Percentiles rank a stretch among this genome's conserved stretches.
These are phyloP conservation scores for Beauveria medogensis DNA, from an alignment of 2,329 filamentous ascomycete genomes.

Conservation along the genomic window DNA sequence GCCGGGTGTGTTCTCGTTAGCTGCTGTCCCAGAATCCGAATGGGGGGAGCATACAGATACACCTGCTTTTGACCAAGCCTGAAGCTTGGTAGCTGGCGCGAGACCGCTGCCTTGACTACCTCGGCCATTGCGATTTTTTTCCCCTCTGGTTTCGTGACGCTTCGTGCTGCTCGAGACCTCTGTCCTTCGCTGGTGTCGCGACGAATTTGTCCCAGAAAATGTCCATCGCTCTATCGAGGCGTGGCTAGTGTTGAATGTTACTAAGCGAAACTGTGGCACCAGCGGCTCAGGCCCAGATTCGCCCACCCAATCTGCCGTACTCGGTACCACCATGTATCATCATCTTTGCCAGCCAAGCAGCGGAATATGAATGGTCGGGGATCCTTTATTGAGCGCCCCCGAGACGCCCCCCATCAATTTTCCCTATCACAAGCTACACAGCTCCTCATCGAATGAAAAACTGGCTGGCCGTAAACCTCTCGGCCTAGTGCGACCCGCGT, in stretches of 20 bases:
- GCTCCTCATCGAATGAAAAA: background rate
- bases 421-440: background rate
- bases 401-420: background rate
- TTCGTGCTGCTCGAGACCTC: background rate
- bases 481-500: slow-evolving; percentile 11
- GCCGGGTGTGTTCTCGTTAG: slow-evolving; percentile 8
- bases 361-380: no score
- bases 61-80: slow-evolving; percentile 46
- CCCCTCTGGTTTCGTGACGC: background rate
- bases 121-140: slow-evolving; percentile 28
- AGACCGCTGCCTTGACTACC: slow-evolving; percentile 26
- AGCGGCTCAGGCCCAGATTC: background rate
- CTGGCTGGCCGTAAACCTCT: background rate
- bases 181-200: background rate
- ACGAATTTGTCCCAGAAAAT: slow-evolving; percentile 3
- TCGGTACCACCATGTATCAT: background rate
- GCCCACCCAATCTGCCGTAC: background rate
- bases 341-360: background rate
- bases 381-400: no score
- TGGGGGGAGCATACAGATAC: slow-evolving; percentile 39
- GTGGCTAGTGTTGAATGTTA: background rate
- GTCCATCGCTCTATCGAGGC: background rate
- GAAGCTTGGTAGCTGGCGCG: slow-evolving; percentile 34
- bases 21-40: background rate
- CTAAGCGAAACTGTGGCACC: slow-evolving; percentile 1